Evolutionary conservation across 202 grass and related monocot species (phyloP), one percentile per base, ranked within the genome.

Genomic region (Alloteropsis angusta): DNA sequence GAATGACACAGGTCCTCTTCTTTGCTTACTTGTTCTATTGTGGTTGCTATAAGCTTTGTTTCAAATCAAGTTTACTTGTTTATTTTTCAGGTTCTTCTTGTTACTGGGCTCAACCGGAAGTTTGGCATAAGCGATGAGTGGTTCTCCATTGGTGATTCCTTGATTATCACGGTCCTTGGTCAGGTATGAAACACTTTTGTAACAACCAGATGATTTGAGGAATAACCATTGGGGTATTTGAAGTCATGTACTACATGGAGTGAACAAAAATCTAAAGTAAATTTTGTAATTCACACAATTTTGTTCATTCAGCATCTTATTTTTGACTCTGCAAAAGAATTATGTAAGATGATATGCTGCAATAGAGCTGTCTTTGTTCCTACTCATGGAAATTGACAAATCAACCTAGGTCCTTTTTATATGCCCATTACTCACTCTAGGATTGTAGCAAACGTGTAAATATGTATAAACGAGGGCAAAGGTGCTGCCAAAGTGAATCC

Each of bases 141-240:
- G 95, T 98, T 98, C 84, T 83, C 91, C 43, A 90, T 98, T 67
- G 95, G 95, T 10, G 95, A 98, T 77, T 98, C 95, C 69, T 81
- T 98, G 75, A 94, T 98, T 63, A 88, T 98, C 83, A 98, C 95
- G 15, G 91, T 98, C 60, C 95, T 98, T 71, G 83, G 95, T 68
- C 95, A 98, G 89, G 95, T 94, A 83, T 46, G 58, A 18, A 53
- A 61, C 18, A 63, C 5, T 44, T 22, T 22, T 80, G 16, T 47
- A 65, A 16, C 36, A 68, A 72, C 42, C 75, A 75, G 53, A 65
- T 54, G 28, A 54, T 45, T 84, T 13, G 7, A 60, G 42, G 14
- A 9, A 38, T 22, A 60, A 65, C 21, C 4, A 18, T 80, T 74
- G 7, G 8, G 11, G 22, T 19, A 56, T 21, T 65, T 79, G 21